phyloP scores from a whole-genome alignment of 257 asterid genomes.

The Eucommia ulmoides region DNA sequence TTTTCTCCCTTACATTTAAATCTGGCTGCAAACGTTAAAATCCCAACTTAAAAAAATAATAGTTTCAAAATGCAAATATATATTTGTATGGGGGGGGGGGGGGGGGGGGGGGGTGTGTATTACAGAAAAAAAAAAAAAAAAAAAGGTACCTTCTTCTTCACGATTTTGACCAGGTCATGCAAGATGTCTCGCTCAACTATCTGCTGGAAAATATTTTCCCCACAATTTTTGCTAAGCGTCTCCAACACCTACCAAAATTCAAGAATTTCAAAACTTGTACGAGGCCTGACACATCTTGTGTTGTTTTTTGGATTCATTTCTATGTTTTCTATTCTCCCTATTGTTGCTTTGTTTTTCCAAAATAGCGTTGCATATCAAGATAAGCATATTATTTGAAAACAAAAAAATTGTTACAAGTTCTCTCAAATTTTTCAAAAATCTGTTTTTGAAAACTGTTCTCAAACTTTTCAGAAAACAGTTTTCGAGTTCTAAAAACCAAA shows the following conservation, averaged over 20 bases:
- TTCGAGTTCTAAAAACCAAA: too few species aligned
- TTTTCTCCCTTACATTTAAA: conserved; percentile 89
- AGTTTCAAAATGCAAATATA: conserved; percentile 3
- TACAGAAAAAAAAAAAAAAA: conserved; percentile 1
- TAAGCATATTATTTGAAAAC: background rate
- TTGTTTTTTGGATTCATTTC: background rate
- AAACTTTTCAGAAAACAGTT: too few species aligned
- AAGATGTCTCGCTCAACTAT: conserved; percentile 85
- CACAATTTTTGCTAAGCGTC: conserved; percentile 94
- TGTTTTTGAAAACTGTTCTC: too few species aligned
- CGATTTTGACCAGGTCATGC: conserved; percentile 91
- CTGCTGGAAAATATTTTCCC: conserved; percentile 78
- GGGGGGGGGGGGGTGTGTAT: conserved; percentile 2
- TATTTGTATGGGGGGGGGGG: too few species aligned
- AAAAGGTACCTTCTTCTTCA: conserved; percentile 64
- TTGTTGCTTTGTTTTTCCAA: background rate
- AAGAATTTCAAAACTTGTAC: too few species aligned
- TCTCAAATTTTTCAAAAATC: too few species aligned
- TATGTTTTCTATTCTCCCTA: too few species aligned
- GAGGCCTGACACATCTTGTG: too few species aligned
- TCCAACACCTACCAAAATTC: conserved; percentile 63
- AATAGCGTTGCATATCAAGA: background rate
- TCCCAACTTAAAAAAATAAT: background rate
- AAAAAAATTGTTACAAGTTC: too few species aligned
- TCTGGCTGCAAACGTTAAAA: conserved; percentile 62